Base-by-base conservation (phyloP, 352 stramenopile genomes). In the Plasmopara viticola region DNA sequence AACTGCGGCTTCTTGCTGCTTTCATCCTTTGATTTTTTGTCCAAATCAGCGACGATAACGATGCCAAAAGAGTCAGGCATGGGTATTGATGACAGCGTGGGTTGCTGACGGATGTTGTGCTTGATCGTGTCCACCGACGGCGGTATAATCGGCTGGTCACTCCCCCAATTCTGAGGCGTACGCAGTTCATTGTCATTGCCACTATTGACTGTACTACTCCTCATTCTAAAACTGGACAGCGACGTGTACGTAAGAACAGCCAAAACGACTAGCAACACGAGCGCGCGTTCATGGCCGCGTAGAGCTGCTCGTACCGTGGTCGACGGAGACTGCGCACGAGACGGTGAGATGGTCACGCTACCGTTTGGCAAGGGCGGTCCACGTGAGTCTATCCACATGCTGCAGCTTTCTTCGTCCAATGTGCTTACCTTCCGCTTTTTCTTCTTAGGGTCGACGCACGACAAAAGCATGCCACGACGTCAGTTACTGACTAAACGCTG, bases 11-110 rank as follows among this genome's bases (percentile, higher is more conserved):
- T 98, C 55, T 87, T 89, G 54, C 70, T 90, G 57, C 71, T 80
- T 33, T 78, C 62, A 46, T 96, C 79, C 33, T 86, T 82, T 48
- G 82, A 96, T 33, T 97, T 78, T 69, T 97, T 95, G 74, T 98
- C 95, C 39, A 98, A 64, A 70, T 98, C 95, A 1, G 95, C 96
- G n/a, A 98, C 90, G 15, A 96, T 86, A 10, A 95, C 86, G 64
- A 98, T 64, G 12, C 76, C 76, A 28, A 91, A 86, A 33, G 78
- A 89, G 57, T 87, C 62, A 0, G 81, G 81, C n/a, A 66, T 74
- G 18, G 35, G 48, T 17, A 66, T 60, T n/a, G 64, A 50, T 15
- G 43, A 41, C 8, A 67, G 46, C 5, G 68, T 66, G 30, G 58
- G 20, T 30, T 70, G 57, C 7, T 68, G 58, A 18, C 70, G 64